phyloP scores from a whole-genome alignment of 1,139 yeast species.

The Lodderomyces pseudojiufengensis region DNA sequence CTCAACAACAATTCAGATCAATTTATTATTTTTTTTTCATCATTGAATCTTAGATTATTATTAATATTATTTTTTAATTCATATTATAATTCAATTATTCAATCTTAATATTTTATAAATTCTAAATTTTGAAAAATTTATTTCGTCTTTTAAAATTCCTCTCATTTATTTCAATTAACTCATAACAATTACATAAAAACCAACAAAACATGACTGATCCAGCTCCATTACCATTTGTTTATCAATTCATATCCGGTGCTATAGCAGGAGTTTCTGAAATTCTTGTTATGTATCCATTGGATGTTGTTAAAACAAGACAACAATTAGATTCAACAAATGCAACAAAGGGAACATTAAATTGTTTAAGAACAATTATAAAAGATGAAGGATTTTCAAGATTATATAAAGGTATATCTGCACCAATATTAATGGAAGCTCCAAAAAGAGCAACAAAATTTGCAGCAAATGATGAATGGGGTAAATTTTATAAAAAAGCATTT shows the following conservation, averaged over 20 bases:
- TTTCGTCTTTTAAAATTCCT: too few species aligned
- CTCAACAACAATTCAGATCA: too few species aligned
- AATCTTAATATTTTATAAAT: too few species aligned
- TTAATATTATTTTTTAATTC: too few species aligned
- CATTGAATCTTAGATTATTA: too few species aligned
- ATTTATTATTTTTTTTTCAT: too few species aligned
- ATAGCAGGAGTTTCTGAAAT: slow-evolving; percentile 98
- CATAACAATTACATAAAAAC: not conserved
- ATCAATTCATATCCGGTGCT: slow-evolving; percentile 94
- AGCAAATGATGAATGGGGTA: slow-evolving; percentile 96
- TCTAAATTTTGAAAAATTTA: too few species aligned
- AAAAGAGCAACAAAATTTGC: slow-evolving; percentile 97
- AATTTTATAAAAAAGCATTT: slow-evolving; percentile 69
- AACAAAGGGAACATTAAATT: slow-evolving; percentile 81
- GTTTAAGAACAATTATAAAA: slow-evolving; percentile 74
- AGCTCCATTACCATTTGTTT: slow-evolving; percentile 64
- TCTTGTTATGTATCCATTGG: slow-evolving; percentile 95
- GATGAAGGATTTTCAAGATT: slow-evolving; percentile 82
- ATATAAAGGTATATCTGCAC: slow-evolving; percentile 93
- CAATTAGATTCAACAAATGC: slow-evolving; percentile 72
- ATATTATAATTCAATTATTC: too few species aligned
- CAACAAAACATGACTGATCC: slow-evolving; percentile 14
- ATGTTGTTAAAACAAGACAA: slow-evolving; percentile 96
- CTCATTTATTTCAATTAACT: too few species aligned
- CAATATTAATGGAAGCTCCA: slow-evolving; percentile 99